These are phyloP conservation scores for Talaromyces funiculosus DNA, from an alignment of 2,329 filamentous ascomycete genomes.

Conservation along the genomic window DNA sequence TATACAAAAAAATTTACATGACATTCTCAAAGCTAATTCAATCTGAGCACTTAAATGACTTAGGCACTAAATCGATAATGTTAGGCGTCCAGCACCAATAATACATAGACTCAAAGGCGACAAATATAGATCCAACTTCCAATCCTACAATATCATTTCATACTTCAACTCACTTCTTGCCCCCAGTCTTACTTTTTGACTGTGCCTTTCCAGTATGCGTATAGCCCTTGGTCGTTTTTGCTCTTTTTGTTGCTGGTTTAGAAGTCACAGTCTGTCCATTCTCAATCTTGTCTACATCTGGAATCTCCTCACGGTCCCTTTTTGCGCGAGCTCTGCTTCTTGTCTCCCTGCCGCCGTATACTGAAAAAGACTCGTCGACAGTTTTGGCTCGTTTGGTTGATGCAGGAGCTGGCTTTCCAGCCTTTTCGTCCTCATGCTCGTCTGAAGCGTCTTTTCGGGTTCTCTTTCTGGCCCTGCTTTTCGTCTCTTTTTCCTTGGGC, in stretches of 20 bases:
- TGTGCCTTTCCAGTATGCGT: background rate
- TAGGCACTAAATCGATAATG: background rate
- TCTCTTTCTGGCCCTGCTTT: background rate
- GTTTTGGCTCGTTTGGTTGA: background rate
- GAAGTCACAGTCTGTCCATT: background rate
- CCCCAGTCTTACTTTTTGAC: background rate
- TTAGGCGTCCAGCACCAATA: background rate
- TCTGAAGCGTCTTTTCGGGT: background rate
- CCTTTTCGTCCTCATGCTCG: background rate
- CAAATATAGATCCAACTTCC: background rate
- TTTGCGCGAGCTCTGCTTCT: background rate
- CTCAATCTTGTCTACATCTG: background rate
- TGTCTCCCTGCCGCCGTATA: background rate
- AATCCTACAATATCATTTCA: background rate
- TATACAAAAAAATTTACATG: background rate
- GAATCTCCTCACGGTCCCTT: background rate
- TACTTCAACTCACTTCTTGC: background rate
- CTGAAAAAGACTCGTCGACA: background rate
- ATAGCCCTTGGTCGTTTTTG: too few relatives aligned
- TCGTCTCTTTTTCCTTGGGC: background rate
- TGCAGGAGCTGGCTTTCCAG: background rate
- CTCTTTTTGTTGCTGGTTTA: background rate
- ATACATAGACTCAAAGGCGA: background rate
- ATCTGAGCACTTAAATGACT: background rate
- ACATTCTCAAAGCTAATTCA: background rate